Evolutionary conservation across 352 stramenopile species (phyloP).

Genomic region (Globisporangium parvum): DNA sequence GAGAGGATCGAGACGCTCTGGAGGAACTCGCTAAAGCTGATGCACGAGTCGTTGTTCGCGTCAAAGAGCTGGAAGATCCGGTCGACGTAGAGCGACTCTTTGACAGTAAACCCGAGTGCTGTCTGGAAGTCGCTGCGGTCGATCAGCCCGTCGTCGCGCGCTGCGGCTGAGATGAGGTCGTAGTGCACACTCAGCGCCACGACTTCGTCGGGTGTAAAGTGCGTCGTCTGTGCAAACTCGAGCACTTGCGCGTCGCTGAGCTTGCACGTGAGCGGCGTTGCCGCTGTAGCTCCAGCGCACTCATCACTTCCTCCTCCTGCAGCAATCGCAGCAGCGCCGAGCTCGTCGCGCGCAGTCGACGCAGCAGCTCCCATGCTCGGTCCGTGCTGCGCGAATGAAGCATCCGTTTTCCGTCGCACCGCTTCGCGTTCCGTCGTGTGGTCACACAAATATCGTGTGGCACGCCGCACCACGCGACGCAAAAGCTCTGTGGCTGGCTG

Average conservation of each 20-base stretch:
- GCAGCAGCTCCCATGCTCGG: conserved; percentile 46
- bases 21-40: conserved; percentile 77
- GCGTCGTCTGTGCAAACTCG: conserved; percentile 29
- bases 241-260: conserved; percentile 46
- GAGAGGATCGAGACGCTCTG: conserved; percentile 68
- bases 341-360: conserved; percentile 51
- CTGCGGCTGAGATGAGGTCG: conserved; percentile 57
- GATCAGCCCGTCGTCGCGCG: conserved; percentile 65
- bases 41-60: conserved; percentile 69
- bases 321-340: conserved; percentile 6
- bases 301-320: neutral
- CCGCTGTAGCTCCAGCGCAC: neutral
- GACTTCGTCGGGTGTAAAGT: conserved; percentile 60
- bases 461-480: too few species aligned
- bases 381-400: too few species aligned
- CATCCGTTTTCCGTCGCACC: neutral
- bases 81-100: conserved; percentile 81
- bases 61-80: conserved; percentile 81
- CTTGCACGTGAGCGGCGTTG: conserved; percentile 33
- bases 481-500: conserved; percentile 10
- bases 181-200: conserved; percentile 56
- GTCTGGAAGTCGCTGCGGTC: conserved; percentile 79
- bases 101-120: conserved; percentile 65
- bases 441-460: neutral
- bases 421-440: too few species aligned